Base-by-base conservation (phyloP, 2,329 filamentous ascomycete species). In the Macrophomina phaseolina region DNA sequence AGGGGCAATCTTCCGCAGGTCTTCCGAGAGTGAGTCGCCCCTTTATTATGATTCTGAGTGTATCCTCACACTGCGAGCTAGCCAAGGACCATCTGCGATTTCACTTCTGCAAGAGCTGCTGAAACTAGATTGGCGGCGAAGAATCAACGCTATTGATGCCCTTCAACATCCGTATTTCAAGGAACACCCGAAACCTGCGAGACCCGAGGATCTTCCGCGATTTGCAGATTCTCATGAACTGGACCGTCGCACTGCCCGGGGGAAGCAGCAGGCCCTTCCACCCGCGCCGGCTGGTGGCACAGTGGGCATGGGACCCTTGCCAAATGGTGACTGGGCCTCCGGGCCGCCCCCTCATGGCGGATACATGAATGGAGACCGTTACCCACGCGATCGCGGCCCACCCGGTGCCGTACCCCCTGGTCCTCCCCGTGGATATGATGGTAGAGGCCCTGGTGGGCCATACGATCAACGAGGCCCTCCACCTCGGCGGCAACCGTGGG, bases 181-280 rank as follows among this genome's bases (percentile, higher is more conserved):
- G 69, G 91, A 87, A 66, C 80, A 86, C 1, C 95, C 95, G 4
- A 83, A 91, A 4, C 95, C 95, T 8, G 89, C 94, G 46, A 87
- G 87, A 65, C 93, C 95, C 1, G 90, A 91, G 70, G 93, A 98
- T 61, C 86, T 99, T n/a, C 95, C 95, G 2, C 86, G 83, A 16
- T 98, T 97, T 74, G 92, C 97, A 75, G 94, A 97, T 73, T 97
- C 93, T 52, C 95, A 99, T 79, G 95, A 99, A 78, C 84, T 98
- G n/a, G 95, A 99, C 76, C 88, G 94, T 61, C 89, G 93, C 76
- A 96, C 94, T 79, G 94, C 93, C 72, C 90, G 96, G 71, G 91
- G 93, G 67, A 90, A 95, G 73, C 92, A 92, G 74, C 91, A 91
- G 28, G 91, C 90, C 28, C 85, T 94, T 11, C 94, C 94, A 4